These are phyloP conservation scores for Geranium rotundifolium DNA, from an alignment of 345 rosid species.

Conservation along the genomic window DNA sequence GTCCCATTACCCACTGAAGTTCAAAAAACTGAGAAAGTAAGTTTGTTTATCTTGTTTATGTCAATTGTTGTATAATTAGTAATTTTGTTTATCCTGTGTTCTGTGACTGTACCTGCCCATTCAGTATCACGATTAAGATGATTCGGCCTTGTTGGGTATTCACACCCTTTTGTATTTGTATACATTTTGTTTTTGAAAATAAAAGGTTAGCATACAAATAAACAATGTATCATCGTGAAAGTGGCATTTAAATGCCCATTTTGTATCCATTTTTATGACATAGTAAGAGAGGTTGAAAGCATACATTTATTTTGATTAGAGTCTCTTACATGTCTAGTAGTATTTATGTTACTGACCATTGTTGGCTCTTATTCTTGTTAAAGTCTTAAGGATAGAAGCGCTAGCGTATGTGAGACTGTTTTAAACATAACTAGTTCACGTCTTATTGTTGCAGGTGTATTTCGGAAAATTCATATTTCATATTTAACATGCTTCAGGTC, in stretches of 20 bases:
- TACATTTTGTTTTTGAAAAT: not conserved
- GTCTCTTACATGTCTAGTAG: not conserved
- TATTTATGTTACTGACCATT: not conserved
- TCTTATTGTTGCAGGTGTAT: conserved; percentile 64
- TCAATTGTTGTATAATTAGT: not conserved
- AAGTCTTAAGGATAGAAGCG: too few species aligned
- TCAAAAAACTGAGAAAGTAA: conserved; percentile 53
- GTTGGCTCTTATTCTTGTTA: not conserved
- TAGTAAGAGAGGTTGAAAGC: not conserved
- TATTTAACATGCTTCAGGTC: conserved; percentile 83
- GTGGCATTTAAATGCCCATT: not conserved
- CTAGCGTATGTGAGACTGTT: too few species aligned
- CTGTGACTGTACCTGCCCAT: not conserved
- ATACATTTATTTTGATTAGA: not conserved
- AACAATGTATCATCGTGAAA: too few species aligned
- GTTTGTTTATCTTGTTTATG: conserved; percentile 2
- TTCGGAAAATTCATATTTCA: conserved; percentile 61
- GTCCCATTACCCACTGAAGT: conserved; percentile 56
- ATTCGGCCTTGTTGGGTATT: not conserved
- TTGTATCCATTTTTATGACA: not conserved
- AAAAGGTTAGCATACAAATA: too few species aligned
- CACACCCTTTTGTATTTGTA: not conserved
- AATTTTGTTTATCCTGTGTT: not conserved
- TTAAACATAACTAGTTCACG: conserved; percentile 1
- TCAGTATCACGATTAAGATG: not conserved